phyloP scores from a whole-genome alignment of 1,139 yeast genomes.

The Kodamaea fungicola region DNA sequence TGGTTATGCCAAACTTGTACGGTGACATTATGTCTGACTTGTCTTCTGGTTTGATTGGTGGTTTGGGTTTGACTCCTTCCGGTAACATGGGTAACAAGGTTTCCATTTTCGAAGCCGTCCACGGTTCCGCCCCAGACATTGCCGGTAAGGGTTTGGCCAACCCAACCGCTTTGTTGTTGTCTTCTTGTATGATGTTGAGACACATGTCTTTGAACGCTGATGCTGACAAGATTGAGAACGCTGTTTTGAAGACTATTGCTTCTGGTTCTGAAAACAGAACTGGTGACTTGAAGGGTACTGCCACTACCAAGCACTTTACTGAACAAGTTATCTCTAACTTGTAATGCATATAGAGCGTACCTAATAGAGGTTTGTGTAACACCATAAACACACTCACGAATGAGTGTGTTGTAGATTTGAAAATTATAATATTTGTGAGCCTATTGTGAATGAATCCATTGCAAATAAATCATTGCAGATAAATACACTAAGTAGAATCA shows the following conservation, averaged over 20 bases:
- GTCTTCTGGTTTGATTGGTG: slow-evolving; percentile 96
- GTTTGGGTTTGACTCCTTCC: slow-evolving; percentile 96
- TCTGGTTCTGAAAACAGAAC: slow-evolving; percentile 92
- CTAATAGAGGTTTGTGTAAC: no score
- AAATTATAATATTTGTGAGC: no score
- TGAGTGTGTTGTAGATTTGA: no score
- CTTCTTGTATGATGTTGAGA: slow-evolving; percentile 98
- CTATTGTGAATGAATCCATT: no score
- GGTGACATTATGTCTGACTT: slow-evolving; percentile 98
- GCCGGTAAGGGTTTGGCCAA: slow-evolving; percentile 98
- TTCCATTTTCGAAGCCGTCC: slow-evolving; percentile 97
- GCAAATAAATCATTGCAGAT: no score
- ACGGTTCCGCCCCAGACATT: slow-evolving; percentile 98
- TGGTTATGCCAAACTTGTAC: slow-evolving; percentile 99
- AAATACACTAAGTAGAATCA: no score
- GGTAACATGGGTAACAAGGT: slow-evolving; percentile 99
- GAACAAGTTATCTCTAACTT: slow-evolving; percentile 54
- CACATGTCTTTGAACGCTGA: slow-evolving; percentile 85
- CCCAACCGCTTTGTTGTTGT: slow-evolving; percentile 94
- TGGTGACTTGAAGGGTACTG: slow-evolving; percentile 92
- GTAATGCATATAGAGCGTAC: slow-evolving; percentile 17
- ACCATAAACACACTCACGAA: no score
- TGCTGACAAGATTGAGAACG: slow-evolving; percentile 82
- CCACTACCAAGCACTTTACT: slow-evolving; percentile 85
- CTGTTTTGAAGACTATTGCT: slow-evolving; percentile 90